These are phyloP conservation scores for Clitopilus passeckerianus DNA, from an alignment of 768 basidiomycete genomes.

Conservation along the genomic window DNA sequence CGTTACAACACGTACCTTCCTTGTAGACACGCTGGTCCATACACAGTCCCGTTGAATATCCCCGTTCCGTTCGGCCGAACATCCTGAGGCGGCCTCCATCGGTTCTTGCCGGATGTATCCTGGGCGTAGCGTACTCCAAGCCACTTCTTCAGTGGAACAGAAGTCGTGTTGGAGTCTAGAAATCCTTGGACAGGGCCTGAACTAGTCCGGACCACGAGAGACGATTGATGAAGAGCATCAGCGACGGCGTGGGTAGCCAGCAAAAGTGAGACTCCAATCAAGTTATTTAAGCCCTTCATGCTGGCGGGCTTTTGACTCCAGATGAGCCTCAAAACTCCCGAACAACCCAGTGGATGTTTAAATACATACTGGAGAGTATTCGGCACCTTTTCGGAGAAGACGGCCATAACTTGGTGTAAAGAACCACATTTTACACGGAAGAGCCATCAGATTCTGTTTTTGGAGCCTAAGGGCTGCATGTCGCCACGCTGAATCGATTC, in stretches of 20 bases:
- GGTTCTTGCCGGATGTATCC: constrained; percentile 20
- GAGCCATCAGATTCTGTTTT: not conserved
- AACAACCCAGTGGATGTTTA: not conserved
- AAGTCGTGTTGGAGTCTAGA: constrained; percentile 17
- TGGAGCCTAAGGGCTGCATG: not conserved
- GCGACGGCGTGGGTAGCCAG: not conserved
- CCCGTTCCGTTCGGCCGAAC: constrained; percentile 4
- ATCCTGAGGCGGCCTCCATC: constrained; percentile 24
- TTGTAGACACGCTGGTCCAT: constrained; percentile 27
- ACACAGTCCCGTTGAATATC: constrained; percentile 22
- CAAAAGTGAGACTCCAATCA: too few species aligned
- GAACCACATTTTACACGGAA: not conserved
- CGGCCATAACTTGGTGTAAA: not conserved
- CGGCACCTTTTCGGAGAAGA: not conserved
- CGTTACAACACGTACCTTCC: constrained; percentile 16
- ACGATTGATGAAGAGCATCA: not conserved
- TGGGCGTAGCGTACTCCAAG: constrained; percentile 24
- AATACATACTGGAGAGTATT: not conserved
- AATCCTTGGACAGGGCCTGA: constrained; percentile 21
- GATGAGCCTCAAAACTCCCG: not conserved
- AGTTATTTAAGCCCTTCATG: not conserved
- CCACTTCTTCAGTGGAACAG: constrained; percentile 20
- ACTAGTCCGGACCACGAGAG: constrained; percentile 14
- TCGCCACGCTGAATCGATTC: not conserved
- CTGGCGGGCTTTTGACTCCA: not conserved